phyloP scores from a whole-genome alignment of 2,329 filamentous ascomycete genomes.

The Pseudogymnoascus sp. region DNA sequence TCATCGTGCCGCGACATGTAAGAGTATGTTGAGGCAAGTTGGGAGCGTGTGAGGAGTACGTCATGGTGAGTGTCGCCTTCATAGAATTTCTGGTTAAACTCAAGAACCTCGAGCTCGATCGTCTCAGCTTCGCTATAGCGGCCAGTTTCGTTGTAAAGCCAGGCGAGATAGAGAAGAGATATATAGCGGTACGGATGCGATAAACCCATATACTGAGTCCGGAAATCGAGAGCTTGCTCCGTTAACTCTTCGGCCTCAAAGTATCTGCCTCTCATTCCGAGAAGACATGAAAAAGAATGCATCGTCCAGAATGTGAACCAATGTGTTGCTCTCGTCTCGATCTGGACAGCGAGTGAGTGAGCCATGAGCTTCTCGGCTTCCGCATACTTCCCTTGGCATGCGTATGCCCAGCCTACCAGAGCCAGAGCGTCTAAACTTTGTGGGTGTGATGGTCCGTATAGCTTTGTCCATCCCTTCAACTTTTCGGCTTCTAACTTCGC shows the following conservation, averaged over 20 bases:
- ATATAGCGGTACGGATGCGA: neutral
- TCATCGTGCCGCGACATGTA: neutral
- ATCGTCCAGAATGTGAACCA: neutral
- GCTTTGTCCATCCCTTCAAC: neutral
- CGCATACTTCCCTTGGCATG: neutral
- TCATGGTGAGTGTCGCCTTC: neutral
- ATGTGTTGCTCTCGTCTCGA: neutral
- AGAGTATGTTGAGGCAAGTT: neutral
- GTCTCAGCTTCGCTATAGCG: conserved; percentile 2
- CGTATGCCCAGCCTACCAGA: neutral
- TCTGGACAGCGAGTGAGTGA: neutral
- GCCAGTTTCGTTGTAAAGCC: neutral
- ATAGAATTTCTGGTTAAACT: conserved; percentile 1
- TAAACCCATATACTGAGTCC: neutral
- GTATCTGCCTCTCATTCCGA: neutral
- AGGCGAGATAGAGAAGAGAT: neutral
- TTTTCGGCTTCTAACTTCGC: neutral
- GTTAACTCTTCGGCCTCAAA: neutral
- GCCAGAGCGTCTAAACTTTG: neutral
- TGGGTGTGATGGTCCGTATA: neutral
- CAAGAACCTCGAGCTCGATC: neutral
- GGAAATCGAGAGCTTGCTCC: neutral
- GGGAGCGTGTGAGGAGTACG: neutral
- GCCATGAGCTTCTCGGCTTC: neutral
- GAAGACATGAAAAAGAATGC: neutral